Percentiles rank a stretch among this genome's conserved stretches.
Evolutionary conservation across 192 early-diverging fungal genomes (phyloP).

Genomic region (Tieghemiomyces parasiticus): DNA sequence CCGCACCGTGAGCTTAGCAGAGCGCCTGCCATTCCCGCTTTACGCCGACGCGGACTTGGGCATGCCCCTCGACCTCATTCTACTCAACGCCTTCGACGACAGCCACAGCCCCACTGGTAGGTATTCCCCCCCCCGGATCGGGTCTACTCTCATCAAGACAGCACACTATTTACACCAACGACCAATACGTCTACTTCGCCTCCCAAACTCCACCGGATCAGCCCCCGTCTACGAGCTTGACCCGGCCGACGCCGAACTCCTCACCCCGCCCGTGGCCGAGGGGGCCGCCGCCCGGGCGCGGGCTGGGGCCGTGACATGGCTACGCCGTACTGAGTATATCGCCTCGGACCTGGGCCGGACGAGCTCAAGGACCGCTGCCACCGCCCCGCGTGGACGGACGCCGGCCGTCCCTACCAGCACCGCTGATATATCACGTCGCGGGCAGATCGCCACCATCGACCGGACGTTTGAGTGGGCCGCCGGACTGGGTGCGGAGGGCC

Average conservation of each 20-base stretch:
- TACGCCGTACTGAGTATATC: conserved; percentile 12
- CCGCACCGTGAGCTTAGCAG: conserved; percentile 29
- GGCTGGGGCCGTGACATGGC: conserved; percentile 1
- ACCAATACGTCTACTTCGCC: neutral
- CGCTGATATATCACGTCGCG: neutral
- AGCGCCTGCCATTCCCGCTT: conserved; percentile 28
- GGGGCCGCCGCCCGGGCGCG: neutral
- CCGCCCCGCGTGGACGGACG: neutral
- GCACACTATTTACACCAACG: no score
- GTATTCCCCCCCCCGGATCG: neutral
- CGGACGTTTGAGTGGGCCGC: conserved; percentile 1
- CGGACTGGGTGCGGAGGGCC: neutral
- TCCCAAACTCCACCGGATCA: no score
- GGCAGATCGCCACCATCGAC: conserved; percentile 5
- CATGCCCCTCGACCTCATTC: conserved; percentile 30
- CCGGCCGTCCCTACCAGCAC: no score
- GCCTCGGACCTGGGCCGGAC: conserved; percentile 5
- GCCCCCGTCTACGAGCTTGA: conserved; percentile 18
- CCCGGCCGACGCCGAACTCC: conserved; percentile 23
- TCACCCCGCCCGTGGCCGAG: conserved; percentile 18
- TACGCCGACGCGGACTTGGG: conserved; percentile 32
- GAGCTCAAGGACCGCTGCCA: neutral
- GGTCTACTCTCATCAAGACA: neutral
- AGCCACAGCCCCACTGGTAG: conserved; percentile 6
- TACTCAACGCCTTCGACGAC: conserved; percentile 29